These are phyloP conservation scores for Polytrichum formosum DNA, from an alignment of 225 moss, liverwort and hornwort species.

Conservation along the genomic window DNA sequence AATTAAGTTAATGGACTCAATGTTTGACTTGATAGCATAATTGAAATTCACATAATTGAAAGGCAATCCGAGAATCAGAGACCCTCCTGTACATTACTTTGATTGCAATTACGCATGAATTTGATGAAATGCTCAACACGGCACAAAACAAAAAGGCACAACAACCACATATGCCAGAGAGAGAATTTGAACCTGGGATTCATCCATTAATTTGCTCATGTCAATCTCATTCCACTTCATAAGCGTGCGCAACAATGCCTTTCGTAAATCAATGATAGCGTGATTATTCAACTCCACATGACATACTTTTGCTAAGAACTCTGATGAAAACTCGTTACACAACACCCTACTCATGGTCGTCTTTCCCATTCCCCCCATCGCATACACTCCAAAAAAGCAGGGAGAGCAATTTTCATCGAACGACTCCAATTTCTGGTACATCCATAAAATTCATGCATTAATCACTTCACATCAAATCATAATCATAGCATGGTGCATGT, in stretches of 20 bases:
- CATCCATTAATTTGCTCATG: not conserved
- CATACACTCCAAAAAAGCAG: not conserved
- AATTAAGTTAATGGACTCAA: not conserved
- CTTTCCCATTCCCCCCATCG: not conserved
- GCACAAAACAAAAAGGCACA: too few species aligned
- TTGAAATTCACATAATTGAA: not conserved
- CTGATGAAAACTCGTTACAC: not conserved
- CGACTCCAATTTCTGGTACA: too few species aligned
- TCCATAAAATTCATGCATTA: too few species aligned
- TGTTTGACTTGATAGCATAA: not conserved
- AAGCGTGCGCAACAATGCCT: not conserved
- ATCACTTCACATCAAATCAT: too few species aligned
- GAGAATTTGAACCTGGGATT: not conserved
- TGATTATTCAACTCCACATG: not conserved
- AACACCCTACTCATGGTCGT: not conserved
- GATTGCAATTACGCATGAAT: not conserved
- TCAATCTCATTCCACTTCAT: not conserved
- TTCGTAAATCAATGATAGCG: not conserved
- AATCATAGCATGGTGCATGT: too few species aligned
- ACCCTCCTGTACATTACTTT: not conserved
- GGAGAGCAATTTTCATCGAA: too few species aligned
- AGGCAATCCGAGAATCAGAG: not conserved
- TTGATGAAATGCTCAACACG: not conserved
- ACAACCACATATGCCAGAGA: not conserved
- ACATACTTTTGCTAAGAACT: not conserved